Percentiles rank a stretch among this genome's conserved stretches.
Conservation (phyloP, 305 asterid genomes). For the Ajuga reptans region DNA sequence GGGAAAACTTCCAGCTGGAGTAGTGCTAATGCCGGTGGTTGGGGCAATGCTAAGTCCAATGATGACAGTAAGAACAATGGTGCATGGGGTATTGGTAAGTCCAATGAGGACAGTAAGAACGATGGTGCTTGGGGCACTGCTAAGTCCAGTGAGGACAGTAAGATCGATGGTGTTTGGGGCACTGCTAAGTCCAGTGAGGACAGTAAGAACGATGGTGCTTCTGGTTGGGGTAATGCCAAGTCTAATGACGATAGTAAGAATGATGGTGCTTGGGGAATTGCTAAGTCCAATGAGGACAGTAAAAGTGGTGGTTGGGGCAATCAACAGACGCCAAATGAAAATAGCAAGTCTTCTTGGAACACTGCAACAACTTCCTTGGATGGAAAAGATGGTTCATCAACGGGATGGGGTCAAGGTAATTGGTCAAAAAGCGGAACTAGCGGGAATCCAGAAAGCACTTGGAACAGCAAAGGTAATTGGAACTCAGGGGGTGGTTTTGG, state of each 20-base stretch:
- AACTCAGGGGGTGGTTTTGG: constrained; percentile 45
- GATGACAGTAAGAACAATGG: constrained; percentile 24
- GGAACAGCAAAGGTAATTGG: constrained; percentile 71
- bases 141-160: constrained; percentile 19
- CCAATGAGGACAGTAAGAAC: constrained; percentile 24
- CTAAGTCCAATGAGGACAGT: background rate
- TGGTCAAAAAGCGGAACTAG: constrained; percentile 40
- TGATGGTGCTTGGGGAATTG: background rate
- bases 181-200: constrained; percentile 19
- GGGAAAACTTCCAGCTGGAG: constrained; percentile 39
- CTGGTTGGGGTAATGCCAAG: background rate
- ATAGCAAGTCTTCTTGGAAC: too few species aligned
- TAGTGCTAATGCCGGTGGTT: constrained; percentile 34
- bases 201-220: constrained; percentile 21
- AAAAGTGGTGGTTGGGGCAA: background rate
- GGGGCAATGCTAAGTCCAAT: constrained; percentile 26
- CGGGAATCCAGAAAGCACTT: constrained; percentile 41
- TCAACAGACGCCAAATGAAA: background rate
- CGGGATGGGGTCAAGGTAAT: constrained; percentile 75
- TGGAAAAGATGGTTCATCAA: constrained; percentile 37
- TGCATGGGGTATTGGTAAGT: constrained; percentile 27
- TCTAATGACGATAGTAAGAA: constrained; percentile 22
- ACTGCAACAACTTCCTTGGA: too few species aligned
- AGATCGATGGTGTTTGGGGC: constrained; percentile 30
- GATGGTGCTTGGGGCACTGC: constrained; percentile 29